Conservation (phyloP, 768 basidiomycete genomes). For the Rhodotorula graminis region DNA sequence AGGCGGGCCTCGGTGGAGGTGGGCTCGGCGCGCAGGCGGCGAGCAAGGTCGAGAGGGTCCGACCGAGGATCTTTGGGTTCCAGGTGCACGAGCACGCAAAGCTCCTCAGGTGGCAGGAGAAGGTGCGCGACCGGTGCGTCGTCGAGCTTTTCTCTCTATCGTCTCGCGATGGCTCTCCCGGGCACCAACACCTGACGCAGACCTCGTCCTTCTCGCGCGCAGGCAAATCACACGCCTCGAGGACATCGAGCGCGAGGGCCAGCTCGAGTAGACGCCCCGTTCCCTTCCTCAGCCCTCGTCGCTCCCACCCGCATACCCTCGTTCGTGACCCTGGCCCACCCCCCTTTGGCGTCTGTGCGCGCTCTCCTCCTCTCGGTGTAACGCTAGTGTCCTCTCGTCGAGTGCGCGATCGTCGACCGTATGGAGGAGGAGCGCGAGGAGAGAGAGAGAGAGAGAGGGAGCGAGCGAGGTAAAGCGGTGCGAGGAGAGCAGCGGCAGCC, state of each 20-base stretch:
- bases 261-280: conserved; percentile 6
- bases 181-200: not conserved
- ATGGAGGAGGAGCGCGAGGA: too few relatives aligned
- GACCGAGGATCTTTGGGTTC: conserved; percentile 94
- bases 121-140: conserved; percentile 61
- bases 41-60: conserved; percentile 82
- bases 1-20: conserved; percentile 24
- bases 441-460: too few relatives aligned
- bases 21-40: conserved; percentile 54
- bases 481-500: too few relatives aligned
- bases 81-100: conserved; percentile 90
- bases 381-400: too few relatives aligned
- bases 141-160: too few relatives aligned
- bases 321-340: too few relatives aligned
- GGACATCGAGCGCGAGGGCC: conserved; percentile 22
- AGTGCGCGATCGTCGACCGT: too few relatives aligned
- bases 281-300: not conserved
- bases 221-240: conserved; percentile 35
- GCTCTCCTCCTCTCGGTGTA: too few relatives aligned
- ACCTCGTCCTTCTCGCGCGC: too few relatives aligned
- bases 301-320: too few relatives aligned
- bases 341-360: too few relatives aligned
- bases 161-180: not conserved
- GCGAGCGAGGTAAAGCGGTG: too few relatives aligned
- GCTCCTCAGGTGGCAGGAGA: conserved; percentile 93